Percentiles rank a stretch among this genome's conserved stretches.
These are phyloP conservation scores for Pyrus pyrifolia DNA, from an alignment of 306 rosid species.

Conservation along the genomic window DNA sequence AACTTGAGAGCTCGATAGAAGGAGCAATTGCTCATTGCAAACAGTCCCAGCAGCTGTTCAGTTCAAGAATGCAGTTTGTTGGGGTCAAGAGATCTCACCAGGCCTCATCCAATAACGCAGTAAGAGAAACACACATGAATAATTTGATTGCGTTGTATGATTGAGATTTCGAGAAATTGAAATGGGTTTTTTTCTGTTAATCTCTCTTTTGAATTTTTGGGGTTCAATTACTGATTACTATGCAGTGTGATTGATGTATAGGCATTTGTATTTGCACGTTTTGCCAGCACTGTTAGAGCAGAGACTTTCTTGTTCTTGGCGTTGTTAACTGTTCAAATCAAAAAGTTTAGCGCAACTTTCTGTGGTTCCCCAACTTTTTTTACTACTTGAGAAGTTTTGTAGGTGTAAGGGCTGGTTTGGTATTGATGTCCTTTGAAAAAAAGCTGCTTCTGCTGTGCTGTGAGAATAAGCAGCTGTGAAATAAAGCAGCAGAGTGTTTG, in stretches of 20 bases:
- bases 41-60: conserved; percentile 45
- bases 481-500: too few relatives aligned
- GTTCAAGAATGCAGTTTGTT: conserved; percentile 33
- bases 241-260: conserved; percentile 19
- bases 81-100: conserved; percentile 30
- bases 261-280: background rate
- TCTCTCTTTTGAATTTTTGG: background rate
- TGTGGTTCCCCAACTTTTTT: background rate
- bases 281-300: conserved; percentile 5
- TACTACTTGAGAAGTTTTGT: background rate
- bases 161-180: conserved; percentile 3
- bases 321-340: background rate
- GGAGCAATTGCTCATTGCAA: conserved; percentile 98
- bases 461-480: too few relatives aligned
- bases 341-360: background rate
- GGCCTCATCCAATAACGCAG: conserved; percentile 1
- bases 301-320: background rate
- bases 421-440: too few relatives aligned
- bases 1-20: conserved; percentile 65
- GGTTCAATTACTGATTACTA: conserved; percentile 4
- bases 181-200: background rate
- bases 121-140: conserved; percentile 7
- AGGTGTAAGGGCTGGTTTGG: too few relatives aligned
- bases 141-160: conserved; percentile 1
- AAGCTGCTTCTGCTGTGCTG: too few relatives aligned